These are phyloP conservation scores for Earliella scabrosa DNA, from an alignment of 1,284 basidiomycete genomes.

Conservation along the genomic window DNA sequence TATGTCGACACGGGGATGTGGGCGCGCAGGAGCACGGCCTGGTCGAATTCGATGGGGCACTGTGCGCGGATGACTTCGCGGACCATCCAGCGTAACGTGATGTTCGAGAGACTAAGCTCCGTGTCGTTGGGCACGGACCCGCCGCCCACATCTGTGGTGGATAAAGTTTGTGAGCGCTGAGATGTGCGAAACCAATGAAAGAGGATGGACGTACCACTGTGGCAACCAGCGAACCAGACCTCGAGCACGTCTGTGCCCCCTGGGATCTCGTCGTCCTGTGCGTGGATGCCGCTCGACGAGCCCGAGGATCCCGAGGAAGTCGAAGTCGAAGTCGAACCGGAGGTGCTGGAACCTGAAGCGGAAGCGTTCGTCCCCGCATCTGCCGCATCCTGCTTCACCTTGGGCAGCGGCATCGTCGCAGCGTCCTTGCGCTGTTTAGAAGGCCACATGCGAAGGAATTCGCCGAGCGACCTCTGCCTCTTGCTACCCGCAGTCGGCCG, in stretches of 20 bases:
- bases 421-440: neutral
- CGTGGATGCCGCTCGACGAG: neutral
- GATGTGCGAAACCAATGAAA: no score
- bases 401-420: neutral
- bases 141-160: constrained; percentile 67
- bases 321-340: no score
- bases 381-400: neutral
- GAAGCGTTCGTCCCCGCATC: neutral
- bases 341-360: neutral
- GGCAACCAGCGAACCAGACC: constrained; percentile 40
- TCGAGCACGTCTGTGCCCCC: constrained; percentile 35
- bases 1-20: constrained; percentile 36
- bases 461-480: neutral
- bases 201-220: constrained; percentile 26
- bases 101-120: constrained; percentile 52
- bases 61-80: constrained; percentile 49
- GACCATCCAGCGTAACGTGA: constrained; percentile 79
- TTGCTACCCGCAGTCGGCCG: neutral
- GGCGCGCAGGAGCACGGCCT: constrained; percentile 39
- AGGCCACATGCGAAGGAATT: constrained; percentile 1
- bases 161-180: neutral
- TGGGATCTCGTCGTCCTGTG: constrained; percentile 8
- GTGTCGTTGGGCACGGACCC: constrained; percentile 53
- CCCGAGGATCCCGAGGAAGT: neutral
- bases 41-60: constrained; percentile 59